A percentile compares a stretch with the other conserved stretches of the same genome.
These are phyloP conservation scores for Volvariella surrecta DNA, from an alignment of 1,284 basidiomycete species.

Conservation along the genomic window DNA sequence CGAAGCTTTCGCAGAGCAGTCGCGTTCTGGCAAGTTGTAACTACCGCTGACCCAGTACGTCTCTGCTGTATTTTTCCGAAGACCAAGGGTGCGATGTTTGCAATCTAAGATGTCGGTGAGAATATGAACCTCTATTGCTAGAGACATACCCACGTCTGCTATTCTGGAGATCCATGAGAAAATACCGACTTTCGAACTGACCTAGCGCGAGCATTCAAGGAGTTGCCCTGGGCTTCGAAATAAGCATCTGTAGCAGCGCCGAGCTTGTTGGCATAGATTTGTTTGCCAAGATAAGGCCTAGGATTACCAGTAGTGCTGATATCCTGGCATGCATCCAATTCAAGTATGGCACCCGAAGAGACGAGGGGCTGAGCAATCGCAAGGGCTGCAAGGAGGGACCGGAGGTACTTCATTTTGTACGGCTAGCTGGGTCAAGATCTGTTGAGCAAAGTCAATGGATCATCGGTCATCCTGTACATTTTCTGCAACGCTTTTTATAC, in stretches of 20 bases:
- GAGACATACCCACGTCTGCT: constrained; percentile 6
- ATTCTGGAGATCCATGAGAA: constrained; percentile 14
- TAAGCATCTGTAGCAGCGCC: constrained; percentile 15
- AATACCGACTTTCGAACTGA: constrained; percentile 13
- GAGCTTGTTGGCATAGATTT: constrained; percentile 11
- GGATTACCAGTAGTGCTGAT: constrained; percentile 1
- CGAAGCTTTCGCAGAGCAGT: constrained; percentile 38
- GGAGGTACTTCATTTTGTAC: too few relatives aligned
- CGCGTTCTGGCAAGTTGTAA: constrained; percentile 24
- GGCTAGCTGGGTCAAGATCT: too few relatives aligned
- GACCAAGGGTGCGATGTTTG: constrained; percentile 9
- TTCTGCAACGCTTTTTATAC: too few relatives aligned
- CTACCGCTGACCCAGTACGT: constrained; percentile 12
- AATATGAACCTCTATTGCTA: background rate
- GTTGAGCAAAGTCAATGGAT: too few relatives aligned
- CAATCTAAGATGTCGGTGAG: constrained; percentile 8
- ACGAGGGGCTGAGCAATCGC: constrained; percentile 8
- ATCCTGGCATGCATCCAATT: constrained; percentile 1
- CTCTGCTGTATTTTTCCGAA: constrained; percentile 9
- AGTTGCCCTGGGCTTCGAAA: constrained; percentile 10
- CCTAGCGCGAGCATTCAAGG: constrained; percentile 12
- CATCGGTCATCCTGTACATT: too few relatives aligned
- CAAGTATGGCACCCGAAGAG: constrained; percentile 4
- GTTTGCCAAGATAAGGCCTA: constrained; percentile 14
- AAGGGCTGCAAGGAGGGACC: constrained; percentile 3